A percentile compares a stretch with the other conserved stretches of the same genome.
phyloP scores from a whole-genome alignment of 164 flowering plant genomes.

The Stephania yunnanensis region DNA sequence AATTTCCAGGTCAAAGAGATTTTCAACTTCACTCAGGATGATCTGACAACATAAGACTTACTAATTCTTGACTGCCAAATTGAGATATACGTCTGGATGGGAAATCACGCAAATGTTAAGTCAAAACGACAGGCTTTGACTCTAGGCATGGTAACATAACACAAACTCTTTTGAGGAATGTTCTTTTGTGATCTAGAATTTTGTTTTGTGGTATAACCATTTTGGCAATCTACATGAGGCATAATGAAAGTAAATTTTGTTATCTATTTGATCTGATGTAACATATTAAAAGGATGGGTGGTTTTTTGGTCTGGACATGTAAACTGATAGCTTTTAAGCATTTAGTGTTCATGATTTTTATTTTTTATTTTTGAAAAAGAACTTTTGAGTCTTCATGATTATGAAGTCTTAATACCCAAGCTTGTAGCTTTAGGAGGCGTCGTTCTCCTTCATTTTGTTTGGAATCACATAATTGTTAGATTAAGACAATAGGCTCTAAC shows the following conservation, averaged over 20 bases:
- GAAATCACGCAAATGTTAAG: slow-evolving; percentile 38
- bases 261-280: not conserved
- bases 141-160: slow-evolving; percentile 44
- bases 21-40: slow-evolving; percentile 75
- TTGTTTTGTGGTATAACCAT: not conserved
- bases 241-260: not conserved
- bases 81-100: slow-evolving; percentile 75
- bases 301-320: not conserved
- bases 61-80: slow-evolving; percentile 56
- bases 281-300: no score
- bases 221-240: not conserved
- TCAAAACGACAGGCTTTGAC: slow-evolving; percentile 41
- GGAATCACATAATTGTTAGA: no score
- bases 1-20: slow-evolving; percentile 65
- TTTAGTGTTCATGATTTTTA: not conserved
- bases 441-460: not conserved
- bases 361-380: not conserved
- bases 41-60: slow-evolving; percentile 75
- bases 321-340: not conserved
- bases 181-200: not conserved
- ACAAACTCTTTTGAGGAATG: not conserved
- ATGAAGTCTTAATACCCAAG: not conserved
- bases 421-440: not conserved
- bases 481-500: no score
- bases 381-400: not conserved